A percentile compares a stretch with the other conserved stretches of the same genome.
phyloP scores from a whole-genome alignment of 306 rosid genomes.

The Crotalaria pallida region DNA sequence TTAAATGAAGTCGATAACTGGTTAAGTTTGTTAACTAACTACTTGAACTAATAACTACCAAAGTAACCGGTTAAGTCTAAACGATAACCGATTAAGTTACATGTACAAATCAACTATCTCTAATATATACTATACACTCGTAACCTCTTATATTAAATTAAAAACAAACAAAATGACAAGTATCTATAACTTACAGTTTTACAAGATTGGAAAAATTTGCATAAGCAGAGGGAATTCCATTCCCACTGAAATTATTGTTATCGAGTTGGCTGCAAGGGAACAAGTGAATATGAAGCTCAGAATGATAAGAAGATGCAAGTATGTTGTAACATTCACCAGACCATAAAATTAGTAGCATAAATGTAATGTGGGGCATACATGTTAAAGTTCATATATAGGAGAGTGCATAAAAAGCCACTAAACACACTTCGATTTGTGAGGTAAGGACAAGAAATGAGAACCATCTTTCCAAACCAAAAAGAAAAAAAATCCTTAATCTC shows the following conservation, averaged over 20 bases:
- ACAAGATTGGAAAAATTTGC: constrained; percentile 23
- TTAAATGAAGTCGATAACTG: too few relatives aligned
- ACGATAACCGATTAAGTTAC: too few relatives aligned
- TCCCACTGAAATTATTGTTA: constrained; percentile 42
- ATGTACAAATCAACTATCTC: too few relatives aligned
- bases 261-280: constrained; percentile 48
- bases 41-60: too few relatives aligned
- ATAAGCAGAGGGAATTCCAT: constrained; percentile 38
- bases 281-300: not conserved
- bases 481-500: not conserved
- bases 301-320: too few relatives aligned
- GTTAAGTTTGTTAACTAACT: too few relatives aligned
- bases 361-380: not conserved
- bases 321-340: too few relatives aligned
- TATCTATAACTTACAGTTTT: constrained; percentile 35
- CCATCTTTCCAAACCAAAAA: not conserved
- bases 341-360: not conserved
- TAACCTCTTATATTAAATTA: constrained; percentile 2
- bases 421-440: not conserved
- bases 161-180: not conserved
- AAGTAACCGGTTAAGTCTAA: too few relatives aligned
- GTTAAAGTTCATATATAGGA: not conserved
- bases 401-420: not conserved
- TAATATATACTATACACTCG: too few relatives aligned
- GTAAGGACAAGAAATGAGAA: not conserved